These are phyloP conservation scores for Cubamyces sp. DNA, from an alignment of 768 basidiomycete species.

Conservation along the genomic window DNA sequence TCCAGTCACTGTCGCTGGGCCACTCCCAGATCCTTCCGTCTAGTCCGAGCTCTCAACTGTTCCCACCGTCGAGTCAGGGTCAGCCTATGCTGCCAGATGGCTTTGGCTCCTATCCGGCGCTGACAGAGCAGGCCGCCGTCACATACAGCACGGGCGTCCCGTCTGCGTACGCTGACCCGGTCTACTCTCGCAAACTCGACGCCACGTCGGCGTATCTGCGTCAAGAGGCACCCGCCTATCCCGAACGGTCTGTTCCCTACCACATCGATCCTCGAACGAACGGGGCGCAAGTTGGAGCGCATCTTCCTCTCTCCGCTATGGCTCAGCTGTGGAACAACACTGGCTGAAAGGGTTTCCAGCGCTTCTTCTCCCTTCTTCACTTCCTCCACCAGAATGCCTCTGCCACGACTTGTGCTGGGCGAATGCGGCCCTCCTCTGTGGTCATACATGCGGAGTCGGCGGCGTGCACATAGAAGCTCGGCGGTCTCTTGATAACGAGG, in stretches of 20 bases:
- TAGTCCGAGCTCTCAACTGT: background rate
- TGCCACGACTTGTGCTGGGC: background rate
- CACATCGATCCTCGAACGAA: constrained; percentile 12
- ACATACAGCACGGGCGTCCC: constrained; percentile 26
- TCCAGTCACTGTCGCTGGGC: constrained; percentile 10
- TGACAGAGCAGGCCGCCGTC: constrained; percentile 12
- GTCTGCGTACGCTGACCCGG: constrained; percentile 24
- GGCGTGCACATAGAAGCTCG: too few species aligned
- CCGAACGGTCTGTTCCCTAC: constrained; percentile 11
- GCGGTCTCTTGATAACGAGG: too few species aligned
- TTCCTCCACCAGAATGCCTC: background rate
- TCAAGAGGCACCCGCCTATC: constrained; percentile 13
- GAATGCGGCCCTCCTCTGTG: too few species aligned
- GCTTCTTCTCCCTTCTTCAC: background rate
- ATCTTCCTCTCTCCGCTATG: constrained; percentile 17
- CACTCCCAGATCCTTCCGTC: constrained; percentile 12
- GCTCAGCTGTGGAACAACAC: constrained; percentile 25
- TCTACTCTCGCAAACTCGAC: constrained; percentile 19
- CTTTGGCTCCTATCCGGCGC: constrained; percentile 19
- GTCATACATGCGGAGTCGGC: too few species aligned
- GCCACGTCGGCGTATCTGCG: constrained; percentile 5
- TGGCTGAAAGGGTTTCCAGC: constrained; percentile 3
- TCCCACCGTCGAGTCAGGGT: constrained; percentile 17
- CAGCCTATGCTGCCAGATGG: constrained; percentile 13
- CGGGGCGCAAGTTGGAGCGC: background rate